These are phyloP conservation scores for Thielaviopsis punctulata DNA, from an alignment of 2,329 filamentous ascomycete species.

Conservation along the genomic window DNA sequence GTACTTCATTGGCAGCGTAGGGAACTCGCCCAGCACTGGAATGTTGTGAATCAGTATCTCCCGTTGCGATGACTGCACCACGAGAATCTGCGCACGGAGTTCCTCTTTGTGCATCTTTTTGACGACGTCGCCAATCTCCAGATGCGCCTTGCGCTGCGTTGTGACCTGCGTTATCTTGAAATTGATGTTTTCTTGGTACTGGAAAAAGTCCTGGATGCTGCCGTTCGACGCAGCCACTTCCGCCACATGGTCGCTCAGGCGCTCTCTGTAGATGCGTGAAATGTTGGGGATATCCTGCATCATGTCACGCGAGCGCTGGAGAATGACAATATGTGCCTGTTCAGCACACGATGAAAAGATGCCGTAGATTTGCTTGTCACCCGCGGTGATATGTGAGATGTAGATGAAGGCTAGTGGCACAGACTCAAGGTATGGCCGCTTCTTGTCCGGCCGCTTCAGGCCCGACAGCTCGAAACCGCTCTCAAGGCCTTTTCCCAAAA, in stretches of 20 bases:
- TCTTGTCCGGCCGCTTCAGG: constrained; percentile 50
- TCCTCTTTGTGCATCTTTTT: constrained; percentile 87
- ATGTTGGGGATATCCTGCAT: constrained; percentile 76
- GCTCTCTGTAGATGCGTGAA: constrained; percentile 70
- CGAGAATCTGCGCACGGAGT: constrained; percentile 59
- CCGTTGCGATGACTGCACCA: constrained; percentile 78
- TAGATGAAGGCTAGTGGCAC: constrained; percentile 71
- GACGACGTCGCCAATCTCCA: constrained; percentile 73
- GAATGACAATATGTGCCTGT: constrained; percentile 73
- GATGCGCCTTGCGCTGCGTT: constrained; percentile 71
- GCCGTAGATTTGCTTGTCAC: constrained; percentile 84
- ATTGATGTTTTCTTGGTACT: constrained; percentile 69
- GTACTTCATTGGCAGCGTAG: constrained; percentile 62
- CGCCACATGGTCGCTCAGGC: constrained; percentile 46
- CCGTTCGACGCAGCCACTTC: constrained; percentile 46
- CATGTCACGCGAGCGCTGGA: constrained; percentile 64
- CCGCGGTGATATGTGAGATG: constrained; percentile 78
- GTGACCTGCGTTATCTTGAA: constrained; percentile 82
- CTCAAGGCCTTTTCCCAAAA: constrained; percentile 81
- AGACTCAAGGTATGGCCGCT: constrained; percentile 53
- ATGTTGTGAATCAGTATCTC: constrained; percentile 71
- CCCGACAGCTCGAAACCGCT: constrained; percentile 78
- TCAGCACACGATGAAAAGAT: constrained; percentile 70
- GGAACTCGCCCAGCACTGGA: constrained; percentile 67
- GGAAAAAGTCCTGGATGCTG: constrained; percentile 58